Base-by-base conservation (phyloP, 2,329 filamentous ascomycete species). In the Neonectria coccinea region DNA sequence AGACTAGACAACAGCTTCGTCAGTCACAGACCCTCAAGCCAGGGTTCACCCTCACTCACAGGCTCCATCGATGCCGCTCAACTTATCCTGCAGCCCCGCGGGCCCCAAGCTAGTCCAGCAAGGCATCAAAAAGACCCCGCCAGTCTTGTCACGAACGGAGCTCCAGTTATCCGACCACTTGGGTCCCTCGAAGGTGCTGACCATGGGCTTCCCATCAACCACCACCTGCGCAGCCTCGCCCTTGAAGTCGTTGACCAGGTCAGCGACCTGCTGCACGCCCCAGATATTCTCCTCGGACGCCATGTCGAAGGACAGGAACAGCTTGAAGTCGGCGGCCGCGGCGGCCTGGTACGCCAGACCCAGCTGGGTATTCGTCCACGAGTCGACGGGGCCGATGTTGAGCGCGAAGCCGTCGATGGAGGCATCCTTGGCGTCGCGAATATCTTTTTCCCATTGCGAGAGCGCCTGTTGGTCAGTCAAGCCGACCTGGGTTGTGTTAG, bases 181-280 rank as follows among this genome's bases (percentile, higher is more conserved):
- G 0, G 76, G 70, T 0, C 85, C 85, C 70, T 86, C 84, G 61
- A 87, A 87, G 0, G 85, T 87, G 4, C 81, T 84, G 5, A 84
- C 85, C 25, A 87, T 76, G 0, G 84, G 79, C 57, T 78, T 64
- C 1, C 59, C 64, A 44, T 74, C 67, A 39, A 70, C 64, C 12
- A 68, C 65, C 48, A 72, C 77, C 70, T 80, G 76, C 3, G 75
- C 72, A 0, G 58, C 9, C n/a, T 67, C 59, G 18, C 10, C 39
- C 50, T 65, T 66, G 64, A 75, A 79, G 25, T 65, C 39, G 10
- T 70, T 66, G 55, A 79, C 56, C 9, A 75, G 56, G 25, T 62
- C 60, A 25, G 69, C 69, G 12, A 81, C 77, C 2, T 56, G 59
- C 12, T 67, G 53, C 9, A 68, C 44, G 20, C 59, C 54, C 77